Conservation (phyloP, 768 basidiomycete species). For the Sistotremastrum suecicum region DNA sequence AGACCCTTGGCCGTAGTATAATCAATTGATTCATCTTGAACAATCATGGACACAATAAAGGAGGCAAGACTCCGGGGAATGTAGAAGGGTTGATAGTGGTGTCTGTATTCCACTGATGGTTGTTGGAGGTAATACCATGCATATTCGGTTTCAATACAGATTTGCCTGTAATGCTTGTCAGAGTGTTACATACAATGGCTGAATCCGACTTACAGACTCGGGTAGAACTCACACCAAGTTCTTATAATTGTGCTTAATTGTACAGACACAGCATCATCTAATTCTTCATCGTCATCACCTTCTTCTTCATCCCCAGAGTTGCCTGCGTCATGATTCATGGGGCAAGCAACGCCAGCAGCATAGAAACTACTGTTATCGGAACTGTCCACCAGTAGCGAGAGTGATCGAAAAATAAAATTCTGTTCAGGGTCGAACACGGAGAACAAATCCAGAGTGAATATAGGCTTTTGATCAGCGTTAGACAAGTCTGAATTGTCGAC, state of each 20-base stretch:
- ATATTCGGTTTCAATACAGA: slow-evolving; percentile 49
- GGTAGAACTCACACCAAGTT: slow-evolving; percentile 28
- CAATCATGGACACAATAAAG: slow-evolving; percentile 20
- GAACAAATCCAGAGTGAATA: slow-evolving; percentile 45
- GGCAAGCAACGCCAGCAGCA: slow-evolving; percentile 38
- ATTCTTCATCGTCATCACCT: slow-evolving; percentile 39
- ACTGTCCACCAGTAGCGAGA: slow-evolving; percentile 28
- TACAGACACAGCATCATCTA: slow-evolving; percentile 14
- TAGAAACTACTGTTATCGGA: slow-evolving; percentile 33
- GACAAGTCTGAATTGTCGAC: slow-evolving; percentile 5
- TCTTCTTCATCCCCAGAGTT: slow-evolving; percentile 25
- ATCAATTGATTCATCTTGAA: neutral
- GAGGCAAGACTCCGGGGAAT: slow-evolving; percentile 37
- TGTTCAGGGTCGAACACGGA: slow-evolving; percentile 42
- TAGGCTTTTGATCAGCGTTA: slow-evolving; percentile 31
- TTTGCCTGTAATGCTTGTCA: slow-evolving; percentile 26
- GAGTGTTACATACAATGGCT: neutral
- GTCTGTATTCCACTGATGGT: slow-evolving; percentile 32
- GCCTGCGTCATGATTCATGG: slow-evolving; percentile 40
- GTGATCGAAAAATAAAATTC: neutral
- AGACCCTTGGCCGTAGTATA: neutral
- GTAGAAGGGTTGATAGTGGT: slow-evolving; percentile 32
- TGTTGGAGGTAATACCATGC: slow-evolving; percentile 47
- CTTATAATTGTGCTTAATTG: slow-evolving; percentile 9
- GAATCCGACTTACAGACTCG: slow-evolving; percentile 28